A percentile compares a stretch with the other conserved stretches of the same genome.
phyloP scores from a whole-genome alignment of 164 flowering plant species.

The Annona cherimola region DNA sequence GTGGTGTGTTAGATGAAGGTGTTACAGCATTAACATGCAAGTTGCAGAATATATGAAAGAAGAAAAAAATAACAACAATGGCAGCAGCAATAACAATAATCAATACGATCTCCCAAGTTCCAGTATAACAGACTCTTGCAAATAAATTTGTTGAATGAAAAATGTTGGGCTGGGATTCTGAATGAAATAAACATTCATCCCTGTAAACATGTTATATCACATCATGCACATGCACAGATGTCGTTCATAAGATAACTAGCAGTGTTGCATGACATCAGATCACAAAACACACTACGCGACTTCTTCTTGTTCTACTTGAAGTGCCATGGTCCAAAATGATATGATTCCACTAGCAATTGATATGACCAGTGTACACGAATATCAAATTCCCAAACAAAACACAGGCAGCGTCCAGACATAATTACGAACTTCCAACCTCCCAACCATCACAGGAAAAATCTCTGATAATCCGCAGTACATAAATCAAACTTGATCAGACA shows the following conservation, averaged over 20 bases:
- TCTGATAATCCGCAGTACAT: neutral
- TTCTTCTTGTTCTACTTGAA: neutral
- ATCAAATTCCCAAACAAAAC: neutral
- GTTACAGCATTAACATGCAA: neutral
- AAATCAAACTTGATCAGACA: constrained; percentile 18
- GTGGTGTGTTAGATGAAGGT: neutral
- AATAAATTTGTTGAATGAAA: too few species aligned
- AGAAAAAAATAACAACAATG: neutral
- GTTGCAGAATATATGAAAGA: neutral
- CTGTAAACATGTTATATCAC: too few species aligned
- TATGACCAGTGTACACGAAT: neutral
- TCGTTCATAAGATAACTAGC: too few species aligned
- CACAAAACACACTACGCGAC: neutral
- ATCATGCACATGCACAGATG: too few species aligned
- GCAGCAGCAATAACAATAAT: neutral
- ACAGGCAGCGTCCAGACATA: neutral
- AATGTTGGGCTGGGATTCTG: too few species aligned
- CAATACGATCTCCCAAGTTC: neutral
- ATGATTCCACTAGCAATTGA: neutral
- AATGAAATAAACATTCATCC: too few species aligned
- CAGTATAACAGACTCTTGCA: too few species aligned
- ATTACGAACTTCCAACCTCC: neutral
- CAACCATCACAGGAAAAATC: neutral
- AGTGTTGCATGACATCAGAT: neutral
- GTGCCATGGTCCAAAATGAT: neutral